These are phyloP conservation scores for Fusarium sp. DNA, from an alignment of 2,329 filamentous ascomycete genomes.

Conservation along the genomic window DNA sequence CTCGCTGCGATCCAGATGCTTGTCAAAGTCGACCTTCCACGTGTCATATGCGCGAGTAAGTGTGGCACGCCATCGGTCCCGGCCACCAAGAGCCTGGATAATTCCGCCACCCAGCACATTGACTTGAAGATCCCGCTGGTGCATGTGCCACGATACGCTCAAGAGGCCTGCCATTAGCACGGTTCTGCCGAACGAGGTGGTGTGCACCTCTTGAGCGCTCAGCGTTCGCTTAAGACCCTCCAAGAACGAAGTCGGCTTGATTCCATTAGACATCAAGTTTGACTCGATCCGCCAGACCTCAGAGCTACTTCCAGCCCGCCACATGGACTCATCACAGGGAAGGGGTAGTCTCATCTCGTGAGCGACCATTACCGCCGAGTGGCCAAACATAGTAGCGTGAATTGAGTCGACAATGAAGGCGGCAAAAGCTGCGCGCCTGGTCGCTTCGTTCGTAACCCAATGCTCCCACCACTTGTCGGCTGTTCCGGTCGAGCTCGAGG, in stretches of 20 bases:
- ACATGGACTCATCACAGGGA: slow-evolving; percentile 91
- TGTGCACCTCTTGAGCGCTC: slow-evolving; percentile 85
- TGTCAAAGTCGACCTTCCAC: slow-evolving; percentile 94
- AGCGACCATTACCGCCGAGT: slow-evolving; percentile 95
- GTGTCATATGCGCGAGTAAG: slow-evolving; percentile 90
- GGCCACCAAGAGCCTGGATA: slow-evolving; percentile 80
- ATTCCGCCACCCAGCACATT: slow-evolving; percentile 81
- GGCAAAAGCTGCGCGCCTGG: slow-evolving; percentile 87
- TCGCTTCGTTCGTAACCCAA: slow-evolving; percentile 96
- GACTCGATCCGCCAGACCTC: slow-evolving; percentile 89
- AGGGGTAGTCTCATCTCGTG: slow-evolving; percentile 93
- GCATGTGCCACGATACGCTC: slow-evolving; percentile 97
- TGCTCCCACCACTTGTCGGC: slow-evolving; percentile 94
- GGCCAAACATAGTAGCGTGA: slow-evolving; percentile 97
- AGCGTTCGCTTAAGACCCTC: slow-evolving; percentile 92
- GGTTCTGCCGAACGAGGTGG: slow-evolving; percentile 92
- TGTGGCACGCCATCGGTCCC: slow-evolving; percentile 90
- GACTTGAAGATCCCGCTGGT: slow-evolving; percentile 92
- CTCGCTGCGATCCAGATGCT: slow-evolving; percentile 74
- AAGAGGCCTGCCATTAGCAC: slow-evolving; percentile 94
- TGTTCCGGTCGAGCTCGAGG: slow-evolving; percentile 72
- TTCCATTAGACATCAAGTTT: slow-evolving; percentile 80
- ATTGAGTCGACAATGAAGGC: slow-evolving; percentile 96
- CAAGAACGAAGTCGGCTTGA: slow-evolving; percentile 87
- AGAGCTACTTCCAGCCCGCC: slow-evolving; percentile 87